Base-by-base conservation (phyloP, 1,284 basidiomycete genomes). In the Kalmanozyma brasiliensis region DNA sequence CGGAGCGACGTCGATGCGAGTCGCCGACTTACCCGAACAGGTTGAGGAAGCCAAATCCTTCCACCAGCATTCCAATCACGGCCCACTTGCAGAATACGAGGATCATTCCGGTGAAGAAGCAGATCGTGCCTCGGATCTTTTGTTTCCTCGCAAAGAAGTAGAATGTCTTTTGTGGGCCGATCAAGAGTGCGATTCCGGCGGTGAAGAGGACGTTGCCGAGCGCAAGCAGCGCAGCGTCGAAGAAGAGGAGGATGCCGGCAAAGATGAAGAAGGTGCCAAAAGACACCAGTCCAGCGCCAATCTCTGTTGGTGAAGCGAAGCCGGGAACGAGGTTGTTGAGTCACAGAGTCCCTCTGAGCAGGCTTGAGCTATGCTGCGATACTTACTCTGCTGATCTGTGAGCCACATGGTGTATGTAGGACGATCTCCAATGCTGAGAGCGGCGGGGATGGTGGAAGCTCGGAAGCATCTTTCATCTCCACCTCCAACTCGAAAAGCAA, bases 111-210 rank as follows among this genome's bases (percentile, higher is more conserved):
- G 69, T 52, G 41, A 82, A 81, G 68, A 82, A 82, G 69, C 81
- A 82, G 24, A 80, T 49, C 8, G 74, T 94, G n/a, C 96, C 96
- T 23, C 96, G 87, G 72, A 98, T 85, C 84, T 99, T 99, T 84
- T 98, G 91, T 82, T 89, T 91, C 63, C 96, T 87, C 23, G 94
- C 92, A 84, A 99, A 99, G 85, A 99, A 99, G 84, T 93, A 93
- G 84, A 98, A 94, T 2, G 94, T 98, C 85, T 96, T 95, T 43
- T 80, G 79, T 7, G 80, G 80, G n/a, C 80, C 80, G 43, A 82
- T 82, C 17, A 82, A 58, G 9, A 82, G 70, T 19, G 80, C 73
- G 43, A 82, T 82, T n/a, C 80, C 80, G 2, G 76, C 64, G 11
- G 75, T 74, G 57, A 82, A 82, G 42, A 82, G 72, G 10, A 82